A percentile compares a stretch with the other conserved stretches of the same genome.
Evolutionary conservation across 345 rosid species (phyloP).

Genomic region (Camelina laxa): DNA sequence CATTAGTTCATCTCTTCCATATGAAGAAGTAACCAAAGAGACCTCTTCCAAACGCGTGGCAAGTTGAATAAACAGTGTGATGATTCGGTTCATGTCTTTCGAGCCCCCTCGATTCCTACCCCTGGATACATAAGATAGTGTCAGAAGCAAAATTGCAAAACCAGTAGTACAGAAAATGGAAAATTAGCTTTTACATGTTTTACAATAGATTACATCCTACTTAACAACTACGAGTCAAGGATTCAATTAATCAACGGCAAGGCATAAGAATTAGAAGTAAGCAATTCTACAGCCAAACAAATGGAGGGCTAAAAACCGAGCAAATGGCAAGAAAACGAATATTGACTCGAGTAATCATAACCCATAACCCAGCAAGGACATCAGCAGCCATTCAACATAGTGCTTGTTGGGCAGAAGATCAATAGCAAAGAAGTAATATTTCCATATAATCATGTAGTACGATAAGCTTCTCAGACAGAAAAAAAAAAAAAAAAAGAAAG

Average conservation of each 20-base stretch:
- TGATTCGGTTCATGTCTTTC: constrained; percentile 76
- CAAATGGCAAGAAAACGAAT: not conserved
- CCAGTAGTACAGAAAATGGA: constrained; percentile 17
- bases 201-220: constrained; percentile 24
- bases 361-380: constrained; percentile 16
- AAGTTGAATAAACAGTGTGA: constrained; percentile 78
- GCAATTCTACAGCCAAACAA: constrained; percentile 26
- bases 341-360: constrained; percentile 18
- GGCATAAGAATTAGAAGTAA: constrained; percentile 19
- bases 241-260: constrained; percentile 18
- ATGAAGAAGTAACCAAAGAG: constrained; percentile 68
- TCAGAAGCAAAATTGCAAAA: constrained; percentile 27
- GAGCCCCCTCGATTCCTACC: constrained; percentile 76
- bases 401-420: constrained; percentile 25
- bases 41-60: constrained; percentile 89
- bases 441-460: constrained; percentile 19
- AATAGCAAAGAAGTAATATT: constrained; percentile 7
- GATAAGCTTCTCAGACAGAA: constrained; percentile 21
- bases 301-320: constrained; percentile 11
- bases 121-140: constrained; percentile 53
- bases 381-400: constrained; percentile 23
- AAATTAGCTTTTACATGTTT: not conserved
- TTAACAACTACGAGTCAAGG: constrained; percentile 33
- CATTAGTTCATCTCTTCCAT: constrained; percentile 79
- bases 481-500: not conserved